These are phyloP conservation scores for Fagus crenata DNA, from an alignment of 306 rosid genomes.

Conservation along the genomic window DNA sequence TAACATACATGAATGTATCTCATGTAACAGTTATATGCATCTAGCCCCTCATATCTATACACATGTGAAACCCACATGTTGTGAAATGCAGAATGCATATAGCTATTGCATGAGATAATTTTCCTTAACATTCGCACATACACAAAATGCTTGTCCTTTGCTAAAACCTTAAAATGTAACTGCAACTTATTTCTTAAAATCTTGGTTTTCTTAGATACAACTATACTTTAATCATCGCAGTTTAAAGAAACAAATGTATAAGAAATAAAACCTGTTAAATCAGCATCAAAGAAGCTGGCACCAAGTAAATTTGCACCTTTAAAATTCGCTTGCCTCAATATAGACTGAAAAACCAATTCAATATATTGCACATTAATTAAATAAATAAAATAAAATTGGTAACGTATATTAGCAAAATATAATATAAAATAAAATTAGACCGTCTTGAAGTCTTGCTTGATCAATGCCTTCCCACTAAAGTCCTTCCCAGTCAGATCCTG, in stretches of 20 bases:
- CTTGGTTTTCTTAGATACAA: too few relatives aligned
- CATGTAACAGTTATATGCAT: too few relatives aligned
- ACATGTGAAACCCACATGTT: too few relatives aligned
- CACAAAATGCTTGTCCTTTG: too few relatives aligned
- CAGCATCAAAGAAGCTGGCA: slow-evolving; percentile 96
- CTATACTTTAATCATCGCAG: not conserved
- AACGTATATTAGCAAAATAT: not conserved
- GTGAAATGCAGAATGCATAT: too few relatives aligned
- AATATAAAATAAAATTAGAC: slow-evolving; percentile 30
- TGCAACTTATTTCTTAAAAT: too few relatives aligned
- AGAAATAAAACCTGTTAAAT: slow-evolving; percentile 70
- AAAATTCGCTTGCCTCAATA: slow-evolving; percentile 79
- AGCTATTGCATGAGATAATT: too few relatives aligned
- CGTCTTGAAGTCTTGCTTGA: slow-evolving; percentile 97
- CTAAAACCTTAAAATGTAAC: too few relatives aligned
- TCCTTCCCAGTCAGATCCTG: slow-evolving; percentile 89
- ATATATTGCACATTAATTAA: not conserved
- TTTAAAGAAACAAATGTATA: not conserved
- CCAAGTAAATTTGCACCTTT: slow-evolving; percentile 85
- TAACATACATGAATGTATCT: not conserved
- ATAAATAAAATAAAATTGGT: not conserved
- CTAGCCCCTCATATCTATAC: too few relatives aligned
- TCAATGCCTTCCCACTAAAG: slow-evolving; percentile 83
- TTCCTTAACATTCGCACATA: too few relatives aligned
- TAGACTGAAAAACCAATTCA: slow-evolving; percentile 55